Evolutionary conservation across 163 green algal genomes (phyloP).

Genomic region (Chloromonas sp.): DNA sequence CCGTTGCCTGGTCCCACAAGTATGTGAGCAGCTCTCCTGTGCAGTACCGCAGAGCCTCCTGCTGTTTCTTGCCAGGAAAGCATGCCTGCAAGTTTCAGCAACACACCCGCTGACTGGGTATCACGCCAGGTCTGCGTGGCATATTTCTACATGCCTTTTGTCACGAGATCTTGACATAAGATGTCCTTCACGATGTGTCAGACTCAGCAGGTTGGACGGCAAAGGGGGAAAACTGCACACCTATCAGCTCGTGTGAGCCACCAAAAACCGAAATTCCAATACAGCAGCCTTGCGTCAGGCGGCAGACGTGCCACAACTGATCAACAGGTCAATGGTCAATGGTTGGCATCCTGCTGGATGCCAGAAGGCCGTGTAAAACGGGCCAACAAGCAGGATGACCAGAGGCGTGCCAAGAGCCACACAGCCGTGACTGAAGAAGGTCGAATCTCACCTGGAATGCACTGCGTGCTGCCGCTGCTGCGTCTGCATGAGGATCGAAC

Average conservation of each 20-base stretch:
- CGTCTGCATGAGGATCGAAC: conserved; percentile 58
- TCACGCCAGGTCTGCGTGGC: background rate
- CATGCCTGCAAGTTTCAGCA: conserved; percentile 6
- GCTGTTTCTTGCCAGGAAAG: conserved; percentile 42
- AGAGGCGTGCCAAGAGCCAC: no score
- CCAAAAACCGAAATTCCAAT: background rate
- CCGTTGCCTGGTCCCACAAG: conserved; percentile 41
- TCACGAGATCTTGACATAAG: background rate
- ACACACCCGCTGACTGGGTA: background rate
- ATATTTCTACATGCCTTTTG: background rate
- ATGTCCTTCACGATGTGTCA: background rate
- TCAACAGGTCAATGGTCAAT: no score
- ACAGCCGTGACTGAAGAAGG: no score
- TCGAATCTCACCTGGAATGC: conserved; percentile 32
- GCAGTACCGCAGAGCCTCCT: conserved; percentile 50
- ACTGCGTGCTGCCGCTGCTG: conserved; percentile 37
- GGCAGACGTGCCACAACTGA: no score
- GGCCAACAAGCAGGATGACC: no score
- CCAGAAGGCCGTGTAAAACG: no score
- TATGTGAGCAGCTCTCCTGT: conserved; percentile 47
- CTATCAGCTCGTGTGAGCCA: background rate
- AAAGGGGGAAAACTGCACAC: no score
- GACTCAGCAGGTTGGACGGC: no score
- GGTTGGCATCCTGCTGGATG: no score
- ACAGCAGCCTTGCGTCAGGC: background rate